Evolutionary conservation across 2,329 filamentous ascomycete species (phyloP).

Genomic region (Aspergillaceae sp.): DNA sequence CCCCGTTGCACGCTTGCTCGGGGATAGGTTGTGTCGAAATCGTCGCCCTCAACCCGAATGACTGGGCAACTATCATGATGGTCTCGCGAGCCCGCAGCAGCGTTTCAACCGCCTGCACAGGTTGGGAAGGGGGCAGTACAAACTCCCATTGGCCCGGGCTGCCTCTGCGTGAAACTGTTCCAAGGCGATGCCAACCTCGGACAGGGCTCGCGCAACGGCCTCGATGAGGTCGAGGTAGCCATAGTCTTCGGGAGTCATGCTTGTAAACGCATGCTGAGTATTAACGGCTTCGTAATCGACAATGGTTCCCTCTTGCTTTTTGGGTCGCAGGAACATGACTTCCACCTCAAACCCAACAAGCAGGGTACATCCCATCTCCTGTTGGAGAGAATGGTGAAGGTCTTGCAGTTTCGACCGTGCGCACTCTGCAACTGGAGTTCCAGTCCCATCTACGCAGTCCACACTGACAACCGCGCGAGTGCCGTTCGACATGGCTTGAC

Average conservation of each 20-base stretch:
- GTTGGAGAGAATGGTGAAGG: too few relatives aligned
- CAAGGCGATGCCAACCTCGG: slow-evolving; percentile 10
- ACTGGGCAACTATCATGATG: slow-evolving; percentile 9
- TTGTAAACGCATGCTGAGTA: slow-evolving; percentile 55
- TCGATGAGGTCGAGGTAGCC: slow-evolving; percentile 35
- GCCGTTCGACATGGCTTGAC: too few relatives aligned
- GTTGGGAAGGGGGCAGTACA: slow-evolving; percentile 13
- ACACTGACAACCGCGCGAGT: too few relatives aligned
- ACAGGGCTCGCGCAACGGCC: slow-evolving; percentile 8
- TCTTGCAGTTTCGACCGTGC: too few relatives aligned
- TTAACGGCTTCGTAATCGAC: slow-evolving; percentile 35
- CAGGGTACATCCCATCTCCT: too few relatives aligned
- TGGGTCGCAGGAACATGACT: slow-evolving; percentile 54
- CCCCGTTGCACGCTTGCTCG: slow-evolving; percentile 11
- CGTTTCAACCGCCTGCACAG: slow-evolving; percentile 16
- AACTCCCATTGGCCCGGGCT: slow-evolving; percentile 22
- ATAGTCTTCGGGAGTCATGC: slow-evolving; percentile 49
- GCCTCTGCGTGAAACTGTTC: slow-evolving; percentile 21
- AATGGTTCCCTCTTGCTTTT: slow-evolving; percentile 15
- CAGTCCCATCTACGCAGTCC: too few relatives aligned
- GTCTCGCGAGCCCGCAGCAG: slow-evolving; percentile 16
- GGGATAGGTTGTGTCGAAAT: slow-evolving; percentile 13
- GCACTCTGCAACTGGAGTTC: too few relatives aligned
- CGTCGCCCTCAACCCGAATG: slow-evolving; percentile 13
- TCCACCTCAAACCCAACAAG: slow-evolving; percentile 70